Conservation (phyloP, 2,329 filamentous ascomycete genomes). For the Epichloe sibirici region DNA sequence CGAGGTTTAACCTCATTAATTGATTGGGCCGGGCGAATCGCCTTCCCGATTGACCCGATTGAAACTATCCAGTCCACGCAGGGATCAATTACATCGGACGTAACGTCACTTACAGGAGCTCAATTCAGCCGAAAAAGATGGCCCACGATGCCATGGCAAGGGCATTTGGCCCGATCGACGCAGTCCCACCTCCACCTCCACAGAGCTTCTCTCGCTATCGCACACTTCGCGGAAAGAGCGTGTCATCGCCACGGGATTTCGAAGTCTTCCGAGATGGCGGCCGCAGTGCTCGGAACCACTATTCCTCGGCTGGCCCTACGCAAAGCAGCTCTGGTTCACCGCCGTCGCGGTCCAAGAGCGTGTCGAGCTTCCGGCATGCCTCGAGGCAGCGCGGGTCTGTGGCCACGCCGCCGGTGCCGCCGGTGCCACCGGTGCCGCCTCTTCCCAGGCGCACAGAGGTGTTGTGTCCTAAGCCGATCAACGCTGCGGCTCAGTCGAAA, state of each 20-base stretch:
- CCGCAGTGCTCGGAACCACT: conserved; percentile 1
- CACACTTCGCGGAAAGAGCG: conserved; percentile 22
- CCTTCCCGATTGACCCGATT: background rate
- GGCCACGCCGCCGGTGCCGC: background rate
- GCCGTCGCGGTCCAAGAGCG: conserved; percentile 10
- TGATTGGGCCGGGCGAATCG: background rate
- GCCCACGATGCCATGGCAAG: conserved; percentile 4
- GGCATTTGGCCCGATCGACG: conserved; percentile 3
- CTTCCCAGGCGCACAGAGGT: background rate
- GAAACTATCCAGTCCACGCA: background rate
- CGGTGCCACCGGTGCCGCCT: background rate
- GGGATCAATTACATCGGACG: background rate
- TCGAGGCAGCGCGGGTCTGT: background rate
- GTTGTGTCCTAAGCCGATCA: conserved; percentile 6
- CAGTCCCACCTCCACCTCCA: conserved; percentile 11
- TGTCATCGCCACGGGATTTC: conserved; percentile 19
- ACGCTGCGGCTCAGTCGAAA: conserved; percentile 4
- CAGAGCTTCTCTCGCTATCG: conserved; percentile 20
- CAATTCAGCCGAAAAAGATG: background rate
- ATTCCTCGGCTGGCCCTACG: background rate
- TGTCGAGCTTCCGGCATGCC: conserved; percentile 5
- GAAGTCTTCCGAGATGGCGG: conserved; percentile 17
- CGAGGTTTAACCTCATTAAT: background rate
- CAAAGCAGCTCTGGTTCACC: conserved; percentile 2
- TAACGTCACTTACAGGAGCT: background rate